phyloP scores from a whole-genome alignment of 129 eudicot genomes.

The Dittrichia graveolens region DNA sequence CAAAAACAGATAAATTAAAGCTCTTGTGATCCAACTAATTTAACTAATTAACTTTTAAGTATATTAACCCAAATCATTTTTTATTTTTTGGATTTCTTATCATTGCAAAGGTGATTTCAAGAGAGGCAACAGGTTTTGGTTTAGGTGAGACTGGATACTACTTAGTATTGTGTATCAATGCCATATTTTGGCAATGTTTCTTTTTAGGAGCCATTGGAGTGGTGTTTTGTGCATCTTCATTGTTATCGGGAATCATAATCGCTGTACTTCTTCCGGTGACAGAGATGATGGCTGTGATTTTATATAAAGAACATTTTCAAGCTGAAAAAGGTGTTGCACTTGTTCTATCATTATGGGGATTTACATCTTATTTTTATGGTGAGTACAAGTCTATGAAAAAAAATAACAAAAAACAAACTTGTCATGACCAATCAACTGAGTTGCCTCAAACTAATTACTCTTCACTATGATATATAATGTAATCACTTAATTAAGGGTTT shows the following conservation, averaged over 20 bases:
- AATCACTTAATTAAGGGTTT: conserved; percentile 3
- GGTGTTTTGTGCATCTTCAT: conserved; percentile 43
- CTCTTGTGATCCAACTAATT: no score
- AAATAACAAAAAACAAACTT: neutral
- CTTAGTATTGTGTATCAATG: conserved; percentile 33
- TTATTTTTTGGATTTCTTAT: neutral
- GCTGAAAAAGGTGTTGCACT: conserved; percentile 55
- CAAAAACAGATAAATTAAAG: neutral
- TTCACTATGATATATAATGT: conserved; percentile 27
- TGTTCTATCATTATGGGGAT: conserved; percentile 61
- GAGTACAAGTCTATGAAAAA: conserved; percentile 39
- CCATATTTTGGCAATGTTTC: conserved; percentile 47
- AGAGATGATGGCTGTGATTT: conserved; percentile 42
- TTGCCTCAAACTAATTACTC: conserved; percentile 26
- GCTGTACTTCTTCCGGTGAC: conserved; percentile 47
- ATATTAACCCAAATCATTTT: no score
- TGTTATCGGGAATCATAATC: conserved; percentile 49
- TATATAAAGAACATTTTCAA: conserved; percentile 47
- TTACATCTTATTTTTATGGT: conserved; percentile 52
- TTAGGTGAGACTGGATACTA: conserved; percentile 40
- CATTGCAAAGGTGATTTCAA: conserved; percentile 40
- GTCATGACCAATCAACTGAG: conserved; percentile 26
- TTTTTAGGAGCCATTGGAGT: conserved; percentile 56
- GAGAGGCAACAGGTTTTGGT: conserved; percentile 37
- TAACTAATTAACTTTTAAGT: no score